Evolutionary conservation across 2,329 filamentous ascomycete species (phyloP), one percentile per base, ranked within the genome.

Genomic region (Pyricularia sp.): DNA sequence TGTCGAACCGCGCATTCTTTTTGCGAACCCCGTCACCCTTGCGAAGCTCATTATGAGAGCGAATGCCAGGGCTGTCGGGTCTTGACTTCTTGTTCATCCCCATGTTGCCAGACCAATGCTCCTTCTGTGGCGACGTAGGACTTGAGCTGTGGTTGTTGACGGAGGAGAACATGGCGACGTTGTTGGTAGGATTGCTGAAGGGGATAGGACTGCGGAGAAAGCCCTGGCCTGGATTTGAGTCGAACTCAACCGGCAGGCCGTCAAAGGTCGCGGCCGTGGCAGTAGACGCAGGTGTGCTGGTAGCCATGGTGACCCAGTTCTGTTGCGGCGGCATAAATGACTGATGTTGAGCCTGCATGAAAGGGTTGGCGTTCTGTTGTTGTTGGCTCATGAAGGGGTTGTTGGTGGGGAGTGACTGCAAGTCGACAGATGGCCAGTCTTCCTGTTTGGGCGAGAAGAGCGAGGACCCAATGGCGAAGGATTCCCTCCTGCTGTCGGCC

Each of bases 1-100:
- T 99, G 73, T 97, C 93, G 77, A 97, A 97, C 70, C 93, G 89
- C 69, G 93, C 92, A 73, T 97, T 99, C 88, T 97, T 97, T 87
- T 99, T 99, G 72, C 94, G 86, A 76, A 97, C 96, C 67, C 94
- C 91, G 70, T 96, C 92, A 65, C 91, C 87, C 70, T 90, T 84
- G 67, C 86, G 83, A 75, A 90, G 80, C 65, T 93, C 88, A 67
- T 92, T 91, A 78, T 90, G 89, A 70, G 84, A 89, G 73, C 86
- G 85, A 75, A 88, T 84, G 65, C 84, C 81, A 31, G 90, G 85
- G 75, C 85, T 93, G 73, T 84, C 84, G 57, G 86, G 83, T 40
- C 78, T 82, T 81, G 89, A 86, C 70, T 84, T 81, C 77, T 86
- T 86, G 67, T 77, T 77, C 75, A 82, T 77, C 63, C 77, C 74